Evolutionary conservation across 1,284 basidiomycete species (phyloP), one percentile per base, ranked within the genome.

Genomic region (Crocinoboletus sp.): DNA sequence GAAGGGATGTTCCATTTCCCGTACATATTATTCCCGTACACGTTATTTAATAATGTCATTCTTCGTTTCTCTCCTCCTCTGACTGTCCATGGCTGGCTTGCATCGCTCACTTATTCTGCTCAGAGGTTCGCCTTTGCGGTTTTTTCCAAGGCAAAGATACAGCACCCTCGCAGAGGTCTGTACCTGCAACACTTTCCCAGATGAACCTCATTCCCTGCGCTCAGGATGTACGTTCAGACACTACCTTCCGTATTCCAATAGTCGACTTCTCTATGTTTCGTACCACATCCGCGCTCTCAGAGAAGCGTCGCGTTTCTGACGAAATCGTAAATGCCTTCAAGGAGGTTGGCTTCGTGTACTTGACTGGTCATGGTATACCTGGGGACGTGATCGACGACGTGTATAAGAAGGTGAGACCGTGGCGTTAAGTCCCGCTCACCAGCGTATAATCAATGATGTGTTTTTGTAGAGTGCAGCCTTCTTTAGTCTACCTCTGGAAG

Each of bases 291-390:
- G 72, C 79, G 0, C 45, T 61, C 0, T 66, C 69, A 11, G 81
- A 86, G 58, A 86, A 79, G 64, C 74, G 76, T 49, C 58, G 69
- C 11, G 78, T 81, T 0, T 86, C 89, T 2, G 69, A 78, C 37
- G 76, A 83, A 50, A 76, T 92, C 31, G 85, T 89, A 22, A 73
- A 73, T 31, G 89, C 82, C 0, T 89, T 89, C 69, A 89, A 84
- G 57, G 76, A 82, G 43, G 82, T 78, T 51, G 85, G 85, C 1
- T 88, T 88, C 58, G 74, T 89, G 35, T 90, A 90, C 58, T 67
- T 90, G 29, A 70, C 70, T 16, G 76, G 79, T 29, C 84, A 89
- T 63, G 84, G 85, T 2, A 80, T 90, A 41, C 67, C 79, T 4
- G 48, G 64, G 45, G 66, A 60, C 13, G 73, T 65, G 24, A 72